These are phyloP conservation scores for Sphagnurus paluster DNA, from an alignment of 1,284 basidiomycete species.

Conservation along the genomic window DNA sequence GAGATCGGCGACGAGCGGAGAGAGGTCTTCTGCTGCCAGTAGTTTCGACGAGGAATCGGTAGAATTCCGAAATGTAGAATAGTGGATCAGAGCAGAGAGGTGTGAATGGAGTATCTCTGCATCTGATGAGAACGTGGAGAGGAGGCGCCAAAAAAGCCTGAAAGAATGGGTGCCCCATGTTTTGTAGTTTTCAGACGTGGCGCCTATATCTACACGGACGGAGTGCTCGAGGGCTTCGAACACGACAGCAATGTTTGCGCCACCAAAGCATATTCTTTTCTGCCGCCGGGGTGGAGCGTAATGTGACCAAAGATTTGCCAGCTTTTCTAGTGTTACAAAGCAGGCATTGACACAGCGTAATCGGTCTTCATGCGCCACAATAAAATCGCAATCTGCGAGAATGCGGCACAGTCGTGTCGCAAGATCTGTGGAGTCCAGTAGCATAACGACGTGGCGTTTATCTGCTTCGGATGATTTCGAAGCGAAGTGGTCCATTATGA, in stretches of 20 bases:
- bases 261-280: not conserved
- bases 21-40: not conserved
- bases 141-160: not conserved
- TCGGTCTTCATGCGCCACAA: not conserved
- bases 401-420: not conserved
- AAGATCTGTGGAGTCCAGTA: constrained; percentile 3
- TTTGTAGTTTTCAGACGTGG: not conserved
- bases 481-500: not conserved
- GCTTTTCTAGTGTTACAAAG: not conserved
- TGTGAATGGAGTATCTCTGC: not conserved
- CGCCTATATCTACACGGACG: not conserved
- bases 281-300: not conserved
- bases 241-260: not conserved
- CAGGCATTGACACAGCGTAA: not conserved
- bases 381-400: not conserved
- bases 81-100: not conserved
- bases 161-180: not conserved
- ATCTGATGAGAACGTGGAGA: not conserved
- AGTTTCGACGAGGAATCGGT: not conserved
- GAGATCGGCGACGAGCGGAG: not conserved
- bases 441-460: not conserved
- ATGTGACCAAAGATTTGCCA: not conserved
- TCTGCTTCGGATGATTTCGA: not conserved
- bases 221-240: not conserved
- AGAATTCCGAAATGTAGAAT: not conserved